A percentile compares a stretch with the other conserved stretches of the same genome.
Conservation (phyloP, 2,329 filamentous ascomycete genomes). For the Monascus ruber region DNA sequence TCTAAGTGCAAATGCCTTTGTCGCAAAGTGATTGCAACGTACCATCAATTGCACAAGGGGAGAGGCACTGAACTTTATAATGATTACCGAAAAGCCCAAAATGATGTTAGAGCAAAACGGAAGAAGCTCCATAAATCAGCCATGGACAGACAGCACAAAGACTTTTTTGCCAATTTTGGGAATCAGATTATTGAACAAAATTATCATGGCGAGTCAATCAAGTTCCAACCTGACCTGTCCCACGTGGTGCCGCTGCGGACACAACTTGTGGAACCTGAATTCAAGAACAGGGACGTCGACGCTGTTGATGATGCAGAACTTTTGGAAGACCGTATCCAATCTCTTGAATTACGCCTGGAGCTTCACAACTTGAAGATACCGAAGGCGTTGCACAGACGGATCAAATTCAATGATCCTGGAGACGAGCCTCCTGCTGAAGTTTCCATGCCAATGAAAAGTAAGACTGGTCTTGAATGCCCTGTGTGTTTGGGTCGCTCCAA, state of each 20-base stretch:
- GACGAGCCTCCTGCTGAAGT: not conserved
- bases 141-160: not conserved
- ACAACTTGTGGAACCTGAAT: constrained; percentile 13
- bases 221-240: constrained; percentile 1
- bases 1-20: constrained; percentile 1
- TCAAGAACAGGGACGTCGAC: constrained; percentile 17
- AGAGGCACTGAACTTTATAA: not conserved
- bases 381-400: not conserved
- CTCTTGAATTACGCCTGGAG: not conserved
- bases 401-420: constrained; percentile 3
- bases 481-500: not conserved
- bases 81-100: constrained; percentile 1
- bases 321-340: constrained; percentile 1
- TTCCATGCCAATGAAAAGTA: not conserved
- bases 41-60: constrained; percentile 1
- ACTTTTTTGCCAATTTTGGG: constrained; percentile 5
- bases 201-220: constrained; percentile 2
- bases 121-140: constrained; percentile 1
- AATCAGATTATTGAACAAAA: constrained; percentile 6
- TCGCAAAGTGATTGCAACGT: constrained; percentile 1
- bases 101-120: not conserved
- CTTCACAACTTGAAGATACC: not conserved
- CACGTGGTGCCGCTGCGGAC: constrained; percentile 12
- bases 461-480: constrained; percentile 1
- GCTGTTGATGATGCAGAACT: constrained; percentile 1